phyloP scores from a whole-genome alignment of 371 early-diverging fungal species.

The Aphelidium insulamus region DNA sequence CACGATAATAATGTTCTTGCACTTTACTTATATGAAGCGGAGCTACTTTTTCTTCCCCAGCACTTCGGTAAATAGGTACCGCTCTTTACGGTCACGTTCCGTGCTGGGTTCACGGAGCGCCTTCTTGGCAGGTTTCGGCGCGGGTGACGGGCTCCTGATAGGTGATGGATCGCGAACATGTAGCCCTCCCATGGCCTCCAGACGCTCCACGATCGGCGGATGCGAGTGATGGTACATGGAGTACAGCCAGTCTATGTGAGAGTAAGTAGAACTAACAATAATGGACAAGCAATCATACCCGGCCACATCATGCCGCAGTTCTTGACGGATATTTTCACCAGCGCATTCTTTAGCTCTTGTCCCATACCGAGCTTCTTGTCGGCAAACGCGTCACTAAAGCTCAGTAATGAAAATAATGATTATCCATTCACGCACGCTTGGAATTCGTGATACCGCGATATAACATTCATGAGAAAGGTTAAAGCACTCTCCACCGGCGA shows the following conservation, averaged over 20 bases:
- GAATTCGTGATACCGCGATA: conserved; percentile 75
- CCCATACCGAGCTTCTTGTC: conserved; percentile 66
- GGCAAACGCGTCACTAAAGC: conserved; percentile 92
- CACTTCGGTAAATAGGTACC: too few species aligned
- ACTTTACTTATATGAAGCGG: too few species aligned
- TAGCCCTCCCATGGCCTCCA: conserved; percentile 48
- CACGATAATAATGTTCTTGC: too few species aligned
- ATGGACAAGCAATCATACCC: too few species aligned
- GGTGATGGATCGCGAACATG: too few species aligned
- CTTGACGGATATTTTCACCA: conserved; percentile 78
- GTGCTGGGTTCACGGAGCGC: too few species aligned
- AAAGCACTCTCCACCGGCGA: conserved; percentile 54
- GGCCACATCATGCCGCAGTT: conserved; percentile 75
- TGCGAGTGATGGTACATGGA: conserved; percentile 86
- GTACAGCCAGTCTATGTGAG: conserved; percentile 74
- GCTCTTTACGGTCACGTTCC: too few species aligned
- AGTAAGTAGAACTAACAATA: too few species aligned
- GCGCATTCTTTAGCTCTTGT: conserved; percentile 40
- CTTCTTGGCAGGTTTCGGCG: too few species aligned
- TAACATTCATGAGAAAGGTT: conserved; percentile 47
- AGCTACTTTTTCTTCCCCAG: too few species aligned
- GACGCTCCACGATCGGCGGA: conserved; percentile 79
- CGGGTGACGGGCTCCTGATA: too few species aligned
- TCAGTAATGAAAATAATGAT: conserved; percentile 2
- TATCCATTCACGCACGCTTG: conserved; percentile 33